Base-by-base conservation (phyloP, 2,329 filamentous ascomycete genomes). In the Rutstroemia sp. region DNA sequence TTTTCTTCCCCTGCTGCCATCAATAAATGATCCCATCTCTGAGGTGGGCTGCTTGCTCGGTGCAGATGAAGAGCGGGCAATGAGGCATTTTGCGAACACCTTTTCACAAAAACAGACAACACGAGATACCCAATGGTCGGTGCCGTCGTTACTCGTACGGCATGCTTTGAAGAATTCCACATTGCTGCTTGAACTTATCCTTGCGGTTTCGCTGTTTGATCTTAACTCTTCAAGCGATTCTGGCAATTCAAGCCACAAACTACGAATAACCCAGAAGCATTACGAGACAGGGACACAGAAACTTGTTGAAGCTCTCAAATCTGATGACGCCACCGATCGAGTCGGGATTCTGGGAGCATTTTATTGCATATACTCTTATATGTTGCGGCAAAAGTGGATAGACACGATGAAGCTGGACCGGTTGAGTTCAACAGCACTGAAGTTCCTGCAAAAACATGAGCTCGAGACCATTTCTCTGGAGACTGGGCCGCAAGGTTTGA, bases 161-260 rank as follows among this genome's bases (percentile, higher is more conserved):
- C 78, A 1, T 75, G 78, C 70, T 78, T 57, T 51, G 5, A 39
- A 58, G 39, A 12, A 48, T 30, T 51, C 56, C n/a, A 7, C 23
- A 16, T 49, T 55, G 45, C 47, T 55, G 14, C 45, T 51, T 19
- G 30, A 58, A 19, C 30, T 52, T 14, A 56, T 50, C 25, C 27
- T 53, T 17, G 44, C 39, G 4, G 55, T 59, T 14, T 57, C 57
- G 5, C 54, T 59, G 21, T 44, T 44, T 44, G 41, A 44, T 19
- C 30, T 53, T 19, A 49, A 54, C 30, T 34, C 51, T 9, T 30
- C 42, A 16, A 30, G n/a, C 19, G n/a, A n/a, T 53, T 21, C n/a
- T 14, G 12, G 5, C 4, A 27, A n/a, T 16, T 9, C 12, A 27
- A 47, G 7, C 27, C 50, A 44, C n/a, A 19, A 16, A 9, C n/a